Evolutionary conservation across 306 rosid species (phyloP), one percentile per base, ranked within the genome.

Genomic region (Gynostemma pentaphyllum): DNA sequence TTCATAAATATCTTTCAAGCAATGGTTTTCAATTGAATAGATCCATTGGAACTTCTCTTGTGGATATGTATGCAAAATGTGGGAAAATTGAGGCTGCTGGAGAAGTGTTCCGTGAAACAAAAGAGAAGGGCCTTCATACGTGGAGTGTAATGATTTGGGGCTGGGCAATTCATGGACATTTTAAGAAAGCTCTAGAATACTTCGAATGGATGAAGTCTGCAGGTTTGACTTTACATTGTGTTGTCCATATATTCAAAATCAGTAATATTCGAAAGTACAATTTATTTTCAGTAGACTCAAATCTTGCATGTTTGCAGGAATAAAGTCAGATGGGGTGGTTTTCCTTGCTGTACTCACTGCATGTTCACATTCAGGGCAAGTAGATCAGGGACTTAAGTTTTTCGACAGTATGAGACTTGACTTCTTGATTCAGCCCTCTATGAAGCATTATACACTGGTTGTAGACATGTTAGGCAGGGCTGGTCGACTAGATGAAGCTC

Each of bases 81-180:
- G 71, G 71, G 44, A 67, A 53, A 27, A 27, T 67, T 9, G 71
- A 52, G 36, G n/a, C 50, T 23, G 63, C 71, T 1, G 22, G 23
- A 13, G 30, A 55, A 52, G 71, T 67, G 46, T 67, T 67, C 9
- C 19, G 14, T 28, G 63, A 40, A 39, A 37, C 14, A 26, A 67
- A n/a, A 26, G 52, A 67, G 11, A 67, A 67, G 71, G 51, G 49
- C 21, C 71, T 67, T 67, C 71, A 37, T 26, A 67, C 62, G 23
- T 67, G 71, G 71, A 67, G 71, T 26, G 71, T 67, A 39, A 52
- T 67, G 61, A 67, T 67, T 45, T 67, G 71, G 71, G 71, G 71
- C 7, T 67, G 62, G 40, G 71, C 71, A 9, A 52, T 51, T 51
- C 71, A 67, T 28, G 71, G 71, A 23, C 28, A 53, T 67, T 48